Base-by-base conservation (phyloP, 2,329 filamentous ascomycete species). In the Myriosclerotinia duriaeana region DNA sequence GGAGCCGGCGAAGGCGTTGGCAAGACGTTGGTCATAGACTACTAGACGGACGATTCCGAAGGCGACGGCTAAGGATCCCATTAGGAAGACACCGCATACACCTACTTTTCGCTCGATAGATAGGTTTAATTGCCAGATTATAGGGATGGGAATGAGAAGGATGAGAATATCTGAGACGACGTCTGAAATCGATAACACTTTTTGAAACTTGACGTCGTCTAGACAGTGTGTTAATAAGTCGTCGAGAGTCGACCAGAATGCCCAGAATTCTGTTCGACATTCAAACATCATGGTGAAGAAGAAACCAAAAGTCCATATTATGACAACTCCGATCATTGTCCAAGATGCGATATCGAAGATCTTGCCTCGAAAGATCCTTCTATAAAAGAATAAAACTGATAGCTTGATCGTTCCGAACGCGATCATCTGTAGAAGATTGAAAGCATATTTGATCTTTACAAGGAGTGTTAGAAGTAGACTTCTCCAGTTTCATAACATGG, bases 231-330 rank as follows among this genome's bases (percentile, higher is more conserved):
- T 52, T 52, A 52, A 15, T 5, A 52, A 22, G 15, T 52, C 48
- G 5, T 22, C 26, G n/a, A 52, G 48, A 4, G 48, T 52, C 4
- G 48, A 52, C 48, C 48, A 52, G 12, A 52, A 52, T 26, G 48
- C 48, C 48, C 48, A 52, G 48, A 52, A 52, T 15, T 52, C 48
- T 2, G 48, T 52, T 26, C 48, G 48, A 26, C 48, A 52, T 52
- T 52, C 48, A 52, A 52, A 52, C 48, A 52, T 52, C 48, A 52
- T 52, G 48, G 48, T 52, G 48, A 52, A 52, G 22, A 52, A 52
- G 11, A 52, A 52, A 15, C 48, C 48, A 15, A 52, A 26, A 12
- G 48, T 52, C 48, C 48, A 52, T 5, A 52, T 14, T 52, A 52
- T 26, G n/a, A 52, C 48, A 1, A 52, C 48, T 26, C 48, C 48